Percentiles rank a stretch among this genome's conserved stretches.
Conservation (phyloP, 306 rosid species). For the Astragalus glycyphyllos region DNA sequence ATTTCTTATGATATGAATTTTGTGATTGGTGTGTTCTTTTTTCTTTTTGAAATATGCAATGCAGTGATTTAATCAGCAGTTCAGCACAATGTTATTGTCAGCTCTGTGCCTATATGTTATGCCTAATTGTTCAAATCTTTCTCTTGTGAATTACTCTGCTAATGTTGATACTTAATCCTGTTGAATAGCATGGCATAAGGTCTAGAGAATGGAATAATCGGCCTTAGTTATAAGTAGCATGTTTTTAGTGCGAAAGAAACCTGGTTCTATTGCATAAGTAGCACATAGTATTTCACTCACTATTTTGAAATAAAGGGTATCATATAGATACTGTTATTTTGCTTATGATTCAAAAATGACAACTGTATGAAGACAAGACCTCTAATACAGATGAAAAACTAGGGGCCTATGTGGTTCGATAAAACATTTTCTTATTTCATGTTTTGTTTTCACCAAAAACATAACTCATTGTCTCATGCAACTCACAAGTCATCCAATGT, state of each 20-base stretch:
- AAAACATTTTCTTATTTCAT: neutral
- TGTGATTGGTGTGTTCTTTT: slow-evolving; percentile 22
- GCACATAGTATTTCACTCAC: neutral
- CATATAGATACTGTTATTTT: neutral
- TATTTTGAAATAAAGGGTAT: slow-evolving; percentile 8
- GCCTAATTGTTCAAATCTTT: neutral
- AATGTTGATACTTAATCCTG: slow-evolving; percentile 1
- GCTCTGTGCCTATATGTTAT: neutral
- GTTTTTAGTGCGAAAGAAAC: neutral
- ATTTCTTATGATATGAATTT: neutral
- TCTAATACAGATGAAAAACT: slow-evolving; percentile 8
- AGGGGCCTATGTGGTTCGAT: neutral
- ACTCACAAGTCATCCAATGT: neutral
- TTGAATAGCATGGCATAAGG: slow-evolving; percentile 17
- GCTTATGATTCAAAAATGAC: slow-evolving; percentile 22
- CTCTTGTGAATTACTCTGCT: neutral
- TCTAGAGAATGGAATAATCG: slow-evolving; percentile 1
- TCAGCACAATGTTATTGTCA: neutral
- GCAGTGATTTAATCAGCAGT: neutral
- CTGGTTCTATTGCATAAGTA: neutral
- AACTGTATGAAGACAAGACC: slow-evolving; percentile 4
- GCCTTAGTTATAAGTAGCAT: neutral
- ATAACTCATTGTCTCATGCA: neutral
- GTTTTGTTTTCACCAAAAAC: neutral
- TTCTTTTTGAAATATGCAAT: slow-evolving; percentile 16